These are phyloP conservation scores for Coniella lustricola DNA, from an alignment of 2,329 filamentous ascomycete species.

Conservation along the genomic window DNA sequence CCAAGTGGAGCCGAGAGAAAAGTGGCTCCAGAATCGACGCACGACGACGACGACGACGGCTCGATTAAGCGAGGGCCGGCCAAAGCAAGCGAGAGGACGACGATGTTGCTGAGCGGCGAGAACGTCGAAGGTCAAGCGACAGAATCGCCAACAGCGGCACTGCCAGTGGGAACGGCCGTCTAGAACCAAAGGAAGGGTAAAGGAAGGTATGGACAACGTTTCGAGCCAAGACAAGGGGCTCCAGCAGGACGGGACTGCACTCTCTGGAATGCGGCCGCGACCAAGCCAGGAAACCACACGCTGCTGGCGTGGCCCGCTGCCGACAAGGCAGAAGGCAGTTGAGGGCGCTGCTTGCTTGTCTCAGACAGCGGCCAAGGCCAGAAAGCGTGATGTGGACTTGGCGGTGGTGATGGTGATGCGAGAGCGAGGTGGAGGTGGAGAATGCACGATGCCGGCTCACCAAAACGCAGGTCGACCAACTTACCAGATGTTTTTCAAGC, in stretches of 20 bases:
- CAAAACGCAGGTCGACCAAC: too few relatives aligned
- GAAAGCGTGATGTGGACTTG: too few relatives aligned
- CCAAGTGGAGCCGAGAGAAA: conserved; percentile 13
- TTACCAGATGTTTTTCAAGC: neutral
- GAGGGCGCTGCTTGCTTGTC: too few relatives aligned
- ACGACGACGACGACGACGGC: conserved; percentile 11
- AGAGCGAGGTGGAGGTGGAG: too few relatives aligned
- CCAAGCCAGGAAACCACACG: neutral
- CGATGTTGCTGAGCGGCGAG: neutral
- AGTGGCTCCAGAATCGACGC: conserved; percentile 1
- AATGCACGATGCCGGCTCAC: too few relatives aligned
- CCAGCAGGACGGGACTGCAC: conserved; percentile 5
- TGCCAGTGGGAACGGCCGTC: too few relatives aligned
- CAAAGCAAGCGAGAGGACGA: neutral
- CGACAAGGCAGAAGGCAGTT: too few relatives aligned
- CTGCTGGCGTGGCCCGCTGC: too few relatives aligned
- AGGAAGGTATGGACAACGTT: neutral
- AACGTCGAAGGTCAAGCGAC: neutral
- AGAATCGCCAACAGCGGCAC: too few relatives aligned
- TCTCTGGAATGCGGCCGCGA: neutral
- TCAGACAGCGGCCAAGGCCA: too few relatives aligned
- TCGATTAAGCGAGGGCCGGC: conserved; percentile 3
- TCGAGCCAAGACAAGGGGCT: conserved; percentile 1
- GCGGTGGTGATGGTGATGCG: too few relatives aligned
- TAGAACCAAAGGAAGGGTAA: neutral